A percentile compares a stretch with the other conserved stretches of the same genome.
Conservation (phyloP, 495 filamentous ascomycete genomes). For the Echria macrotheca region DNA sequence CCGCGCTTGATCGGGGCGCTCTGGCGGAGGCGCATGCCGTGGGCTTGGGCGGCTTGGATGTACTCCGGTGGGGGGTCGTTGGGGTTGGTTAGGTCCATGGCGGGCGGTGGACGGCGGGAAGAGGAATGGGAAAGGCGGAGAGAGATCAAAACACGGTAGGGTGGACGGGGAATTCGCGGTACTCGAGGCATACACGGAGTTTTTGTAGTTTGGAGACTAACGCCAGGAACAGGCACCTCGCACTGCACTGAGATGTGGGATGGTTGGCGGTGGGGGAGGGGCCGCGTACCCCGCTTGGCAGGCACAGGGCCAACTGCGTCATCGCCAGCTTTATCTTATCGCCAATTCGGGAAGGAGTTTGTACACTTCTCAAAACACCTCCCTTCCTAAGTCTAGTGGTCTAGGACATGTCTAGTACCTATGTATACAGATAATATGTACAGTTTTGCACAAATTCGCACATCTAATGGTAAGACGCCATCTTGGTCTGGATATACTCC, state of each 20-base stretch:
- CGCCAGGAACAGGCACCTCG: no score
- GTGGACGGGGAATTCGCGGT: neutral
- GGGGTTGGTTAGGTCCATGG: conserved; percentile 31
- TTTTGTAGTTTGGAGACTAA: no score
- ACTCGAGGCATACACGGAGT: no score
- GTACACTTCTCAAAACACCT: no score
- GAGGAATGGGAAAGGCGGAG: neutral
- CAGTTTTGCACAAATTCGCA: neutral
- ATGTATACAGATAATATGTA: neutral
- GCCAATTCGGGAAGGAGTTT: no score
- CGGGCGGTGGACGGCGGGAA: neutral
- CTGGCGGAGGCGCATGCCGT: conserved; percentile 31
- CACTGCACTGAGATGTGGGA: no score
- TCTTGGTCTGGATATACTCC: conserved; percentile 29
- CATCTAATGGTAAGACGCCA: conserved; percentile 26
- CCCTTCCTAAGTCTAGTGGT: no score
- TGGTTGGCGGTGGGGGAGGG: no score
- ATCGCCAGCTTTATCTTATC: conserved; percentile 5
- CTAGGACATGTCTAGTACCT: no score
- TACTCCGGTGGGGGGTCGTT: conserved; percentile 41
- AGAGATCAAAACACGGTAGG: neutral
- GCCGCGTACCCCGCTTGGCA: no score
- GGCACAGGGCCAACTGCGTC: no score
- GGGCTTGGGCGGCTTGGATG: conserved; percentile 35
- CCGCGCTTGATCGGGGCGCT: conserved; percentile 28